phyloP scores from a whole-genome alignment of 129 eudicot species.

The Chrysanthemum seticuspe region DNA sequence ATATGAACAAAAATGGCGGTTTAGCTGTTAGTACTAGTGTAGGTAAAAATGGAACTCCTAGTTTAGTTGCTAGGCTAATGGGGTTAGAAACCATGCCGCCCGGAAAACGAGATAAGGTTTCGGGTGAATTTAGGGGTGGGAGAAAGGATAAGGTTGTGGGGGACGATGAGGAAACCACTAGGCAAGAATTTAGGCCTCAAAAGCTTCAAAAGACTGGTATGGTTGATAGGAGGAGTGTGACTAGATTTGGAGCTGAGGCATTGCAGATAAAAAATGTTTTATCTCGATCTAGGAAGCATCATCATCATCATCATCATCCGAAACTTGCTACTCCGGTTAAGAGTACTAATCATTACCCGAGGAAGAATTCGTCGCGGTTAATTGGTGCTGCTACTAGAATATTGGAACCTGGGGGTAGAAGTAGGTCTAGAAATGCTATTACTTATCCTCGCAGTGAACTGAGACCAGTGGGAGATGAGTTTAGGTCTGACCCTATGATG shows the following conservation, averaged over 20 bases:
- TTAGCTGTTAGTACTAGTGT: constrained; percentile 22
- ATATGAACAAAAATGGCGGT: constrained; percentile 44
- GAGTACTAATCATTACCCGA: constrained; percentile 46
- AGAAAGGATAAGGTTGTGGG: constrained; percentile 26
- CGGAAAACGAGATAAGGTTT: constrained; percentile 32
- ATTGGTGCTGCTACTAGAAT: constrained; percentile 79
- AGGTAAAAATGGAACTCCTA: constrained; percentile 59
- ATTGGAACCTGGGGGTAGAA: constrained; percentile 72
- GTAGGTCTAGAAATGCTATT: constrained; percentile 47
- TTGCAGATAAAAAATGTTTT: constrained; percentile 63
- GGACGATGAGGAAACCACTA: constrained; percentile 27
- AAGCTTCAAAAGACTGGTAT: constrained; percentile 72
- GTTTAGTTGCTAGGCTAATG: constrained; percentile 93
- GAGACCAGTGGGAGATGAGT: constrained; percentile 12
- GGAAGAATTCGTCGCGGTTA: constrained; percentile 52
- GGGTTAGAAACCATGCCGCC: constrained; percentile 88
- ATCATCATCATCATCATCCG: constrained; percentile 32
- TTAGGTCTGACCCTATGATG: constrained; percentile 31
- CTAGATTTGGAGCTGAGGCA: constrained; percentile 67
- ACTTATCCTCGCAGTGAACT: constrained; percentile 37
- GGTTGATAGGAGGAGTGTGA: constrained; percentile 43
- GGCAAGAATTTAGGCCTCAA: constrained; percentile 67
- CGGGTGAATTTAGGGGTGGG: constrained; percentile 20
- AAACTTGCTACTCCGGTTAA: constrained; percentile 69
- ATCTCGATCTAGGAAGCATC: constrained; percentile 63